A percentile compares a stretch with the other conserved stretches of the same genome.
Evolutionary conservation across 2,329 filamentous ascomycete genomes (phyloP).

Genomic region (Cladosporium sp.): DNA sequence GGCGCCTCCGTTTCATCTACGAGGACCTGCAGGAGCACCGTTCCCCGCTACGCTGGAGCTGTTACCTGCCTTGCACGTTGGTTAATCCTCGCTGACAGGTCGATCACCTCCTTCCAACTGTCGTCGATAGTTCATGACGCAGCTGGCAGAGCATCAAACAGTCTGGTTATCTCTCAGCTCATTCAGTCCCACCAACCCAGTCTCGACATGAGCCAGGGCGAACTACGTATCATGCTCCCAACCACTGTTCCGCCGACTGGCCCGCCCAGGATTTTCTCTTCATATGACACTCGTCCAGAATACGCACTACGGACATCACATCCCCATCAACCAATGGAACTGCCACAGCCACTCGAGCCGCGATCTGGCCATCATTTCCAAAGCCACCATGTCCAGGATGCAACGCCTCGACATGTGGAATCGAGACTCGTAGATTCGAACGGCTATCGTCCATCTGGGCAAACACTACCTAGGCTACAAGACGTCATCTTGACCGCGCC

Average conservation of each 20-base stretch:
- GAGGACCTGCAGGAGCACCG: not conserved
- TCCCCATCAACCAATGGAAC: constrained; percentile 1
- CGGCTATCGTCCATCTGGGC: constrained; percentile 22
- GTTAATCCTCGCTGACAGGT: not conserved
- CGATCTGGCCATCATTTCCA: not conserved
- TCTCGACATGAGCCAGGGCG: constrained; percentile 8
- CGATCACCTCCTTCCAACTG: not conserved
- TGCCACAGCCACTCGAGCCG: constrained; percentile 6
- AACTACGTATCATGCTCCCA: constrained; percentile 9
- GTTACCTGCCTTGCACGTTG: not conserved
- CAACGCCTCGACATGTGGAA: not conserved
- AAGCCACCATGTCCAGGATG: not conserved
- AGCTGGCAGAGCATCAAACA: not conserved
- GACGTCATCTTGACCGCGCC: constrained; percentile 31
- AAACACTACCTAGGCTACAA: constrained; percentile 26
- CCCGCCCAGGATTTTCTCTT: constrained; percentile 1
- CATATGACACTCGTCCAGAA: constrained; percentile 1
- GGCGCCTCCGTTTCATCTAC: constrained; percentile 4
- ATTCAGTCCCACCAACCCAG: not conserved
- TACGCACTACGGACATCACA: not conserved
- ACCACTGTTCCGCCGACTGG: not conserved
- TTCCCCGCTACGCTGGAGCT: constrained; percentile 1
- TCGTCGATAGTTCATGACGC: not conserved
- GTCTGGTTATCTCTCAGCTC: not conserved
- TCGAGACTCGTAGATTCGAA: not conserved